Evolutionary conservation across 73 alveolate species (phyloP), one percentile per base, ranked within the genome.

Genomic region (Paramecium biaurelia): DNA sequence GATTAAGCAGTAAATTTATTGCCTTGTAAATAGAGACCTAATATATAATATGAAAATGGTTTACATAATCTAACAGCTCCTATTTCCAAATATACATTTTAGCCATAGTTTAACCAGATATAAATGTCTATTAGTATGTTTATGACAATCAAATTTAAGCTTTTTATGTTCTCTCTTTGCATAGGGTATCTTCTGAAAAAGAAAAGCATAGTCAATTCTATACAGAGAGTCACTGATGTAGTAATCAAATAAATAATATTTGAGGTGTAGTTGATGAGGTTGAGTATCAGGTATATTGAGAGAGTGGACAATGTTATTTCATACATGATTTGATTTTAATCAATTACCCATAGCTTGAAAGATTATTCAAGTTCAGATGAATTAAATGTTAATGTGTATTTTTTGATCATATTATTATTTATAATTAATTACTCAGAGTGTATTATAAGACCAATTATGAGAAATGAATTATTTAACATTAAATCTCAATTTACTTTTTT

Each of bases 361-460:
- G 63, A 74, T 74, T 74, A 23, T 41, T 74, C 87, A 32, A 74
- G 87, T n/a, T 74, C 87, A 34, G 20, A 41, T 21, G 87, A 74
- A 35, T 23, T 74, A 41, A 74, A 74, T 28, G 87, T 34, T 74
- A 74, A 74, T 74, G 87, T 74, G 35, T 37, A 74, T 20, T 74
- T 74, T 37, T 74, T 74, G 28, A 74, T 74, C 87, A 74, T 74
- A 53, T 15, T 53, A 53, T 15, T 53, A 53, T 18, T 53, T 15
- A 53, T 53, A 53, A 18, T 53, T 18, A 53, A 47, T 18, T 53
- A 20, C 21, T 5, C 3, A 18, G 18, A 18, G 68, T 53, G 20
- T n/a, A 18, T 53, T 18, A 53, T 21, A 53, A n/a, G 68, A 53
- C 30, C 30, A 53, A n/a, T 53, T 53, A 6, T 53, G 30, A 53